These are phyloP conservation scores for Ophiostoma sp. DNA, from an alignment of 2,329 filamentous ascomycete genomes.

Conservation along the genomic window DNA sequence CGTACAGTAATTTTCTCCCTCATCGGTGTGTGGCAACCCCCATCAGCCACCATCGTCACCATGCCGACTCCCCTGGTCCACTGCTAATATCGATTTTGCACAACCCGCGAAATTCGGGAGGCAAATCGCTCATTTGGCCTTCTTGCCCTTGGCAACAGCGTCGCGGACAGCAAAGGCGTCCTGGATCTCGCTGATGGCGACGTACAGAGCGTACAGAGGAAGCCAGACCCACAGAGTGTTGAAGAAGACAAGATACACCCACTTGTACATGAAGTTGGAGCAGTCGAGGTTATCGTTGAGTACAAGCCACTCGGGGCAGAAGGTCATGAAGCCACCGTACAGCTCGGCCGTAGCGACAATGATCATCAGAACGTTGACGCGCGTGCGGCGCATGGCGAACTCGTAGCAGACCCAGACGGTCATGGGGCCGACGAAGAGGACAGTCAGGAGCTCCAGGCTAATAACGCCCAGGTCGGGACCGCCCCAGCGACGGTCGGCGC, in stretches of 20 bases:
- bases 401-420: slow-evolving; percentile 61
- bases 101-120: background rate
- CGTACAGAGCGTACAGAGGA: slow-evolving; percentile 59
- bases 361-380: slow-evolving; percentile 62
- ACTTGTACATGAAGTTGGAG: slow-evolving; percentile 68
- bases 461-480: slow-evolving; percentile 63
- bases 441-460: slow-evolving; percentile 65
- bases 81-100: background rate
- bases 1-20: background rate
- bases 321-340: slow-evolving; percentile 71
- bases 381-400: slow-evolving; percentile 50
- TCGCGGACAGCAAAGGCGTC: slow-evolving; percentile 51
- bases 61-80: background rate
- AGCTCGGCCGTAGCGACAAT: slow-evolving; percentile 66
- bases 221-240: slow-evolving; percentile 68
- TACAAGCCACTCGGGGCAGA: slow-evolving; percentile 68
- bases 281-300: slow-evolving; percentile 62
- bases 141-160: slow-evolving; percentile 37
- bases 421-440: slow-evolving; percentile 61
- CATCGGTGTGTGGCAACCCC: background rate
- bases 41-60: background rate
- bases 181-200: slow-evolving; percentile 56
- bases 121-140: slow-evolving; percentile 34
- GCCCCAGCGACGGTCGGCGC: slow-evolving; percentile 64
- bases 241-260: slow-evolving; percentile 69